Conservation (phyloP, 208 protist genomes). For the Leishmania tropica region DNA sequence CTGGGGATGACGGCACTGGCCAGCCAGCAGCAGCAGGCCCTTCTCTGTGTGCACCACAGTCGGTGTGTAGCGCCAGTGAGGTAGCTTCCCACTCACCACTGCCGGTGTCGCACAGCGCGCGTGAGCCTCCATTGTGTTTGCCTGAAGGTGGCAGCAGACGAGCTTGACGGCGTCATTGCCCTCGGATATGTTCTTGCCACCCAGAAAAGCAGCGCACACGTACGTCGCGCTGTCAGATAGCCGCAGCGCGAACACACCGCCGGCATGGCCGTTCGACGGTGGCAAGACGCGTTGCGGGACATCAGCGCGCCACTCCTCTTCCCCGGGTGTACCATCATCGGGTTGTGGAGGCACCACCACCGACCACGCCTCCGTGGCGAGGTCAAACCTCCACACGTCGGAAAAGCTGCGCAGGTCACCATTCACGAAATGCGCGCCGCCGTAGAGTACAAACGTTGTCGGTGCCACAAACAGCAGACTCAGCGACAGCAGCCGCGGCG, state of each 20-base stretch:
- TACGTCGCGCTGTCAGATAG: not conserved
- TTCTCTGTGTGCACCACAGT: slow-evolving; percentile 31
- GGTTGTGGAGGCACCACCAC: not conserved
- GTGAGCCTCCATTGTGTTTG: slow-evolving; percentile 2
- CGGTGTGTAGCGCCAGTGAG: slow-evolving; percentile 79
- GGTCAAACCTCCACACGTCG: slow-evolving; percentile 56
- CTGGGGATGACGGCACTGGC: slow-evolving; percentile 74
- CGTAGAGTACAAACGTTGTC: slow-evolving; percentile 53
- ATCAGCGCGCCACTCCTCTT: not conserved
- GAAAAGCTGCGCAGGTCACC: slow-evolving; percentile 50
- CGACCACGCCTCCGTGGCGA: slow-evolving; percentile 27
- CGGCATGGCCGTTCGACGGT: slow-evolving; percentile 46
- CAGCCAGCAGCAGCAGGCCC: slow-evolving; percentile 61
- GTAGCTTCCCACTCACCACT: slow-evolving; percentile 5
- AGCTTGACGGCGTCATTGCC: slow-evolving; percentile 66
- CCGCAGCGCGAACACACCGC: slow-evolving; percentile 23
- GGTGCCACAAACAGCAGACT: slow-evolving; percentile 49
- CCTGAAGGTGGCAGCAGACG: slow-evolving; percentile 10
- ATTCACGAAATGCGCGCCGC: slow-evolving; percentile 63
- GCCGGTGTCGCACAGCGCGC: slow-evolving; percentile 9
- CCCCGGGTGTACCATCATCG: not conserved
- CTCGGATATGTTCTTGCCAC: slow-evolving; percentile 61
- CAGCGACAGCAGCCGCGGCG: slow-evolving; percentile 49
- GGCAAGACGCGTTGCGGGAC: slow-evolving; percentile 19
- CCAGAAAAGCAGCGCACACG: slow-evolving; percentile 49